A percentile compares a stretch with the other conserved stretches of the same genome.
Conservation (phyloP, 306 rosid genomes). For the Ormosia emarginata region DNA sequence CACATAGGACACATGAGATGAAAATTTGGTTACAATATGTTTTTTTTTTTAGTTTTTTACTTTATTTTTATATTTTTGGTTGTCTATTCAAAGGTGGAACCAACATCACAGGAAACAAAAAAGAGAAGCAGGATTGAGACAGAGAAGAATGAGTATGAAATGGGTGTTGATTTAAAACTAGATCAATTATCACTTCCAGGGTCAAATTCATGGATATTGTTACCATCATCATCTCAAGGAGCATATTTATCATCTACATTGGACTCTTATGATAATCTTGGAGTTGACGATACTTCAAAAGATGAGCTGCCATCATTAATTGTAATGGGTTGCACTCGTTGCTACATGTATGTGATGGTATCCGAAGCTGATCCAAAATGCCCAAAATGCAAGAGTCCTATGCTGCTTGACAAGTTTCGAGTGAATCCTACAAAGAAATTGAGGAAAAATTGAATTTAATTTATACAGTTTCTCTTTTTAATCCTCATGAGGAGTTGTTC, state of each 20-base stretch:
- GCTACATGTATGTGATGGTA: constrained; percentile 32
- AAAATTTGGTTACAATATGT: no score
- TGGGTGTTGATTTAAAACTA: background rate
- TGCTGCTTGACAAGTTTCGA: background rate
- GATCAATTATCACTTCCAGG: constrained; percentile 9
- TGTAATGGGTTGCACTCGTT: constrained; percentile 27
- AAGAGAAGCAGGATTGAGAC: background rate
- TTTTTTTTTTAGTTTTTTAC: background rate
- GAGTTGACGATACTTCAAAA: background rate
- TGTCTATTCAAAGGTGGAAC: background rate
- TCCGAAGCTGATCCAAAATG: constrained; percentile 17
- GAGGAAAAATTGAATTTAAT: background rate
- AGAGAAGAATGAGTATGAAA: background rate
- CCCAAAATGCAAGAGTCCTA: constrained; percentile 17
- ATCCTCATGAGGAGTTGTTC: background rate
- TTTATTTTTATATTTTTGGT: background rate
- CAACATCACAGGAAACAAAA: background rate
- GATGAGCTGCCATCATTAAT: background rate
- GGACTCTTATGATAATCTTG: background rate
- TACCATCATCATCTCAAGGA: background rate
- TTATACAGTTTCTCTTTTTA: background rate
- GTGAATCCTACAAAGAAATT: background rate
- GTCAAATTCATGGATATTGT: background rate
- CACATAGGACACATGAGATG: background rate
- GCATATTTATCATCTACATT: background rate